Conservation (phyloP, 495 filamentous ascomycete species). For the Schizothecium vesticola region DNA sequence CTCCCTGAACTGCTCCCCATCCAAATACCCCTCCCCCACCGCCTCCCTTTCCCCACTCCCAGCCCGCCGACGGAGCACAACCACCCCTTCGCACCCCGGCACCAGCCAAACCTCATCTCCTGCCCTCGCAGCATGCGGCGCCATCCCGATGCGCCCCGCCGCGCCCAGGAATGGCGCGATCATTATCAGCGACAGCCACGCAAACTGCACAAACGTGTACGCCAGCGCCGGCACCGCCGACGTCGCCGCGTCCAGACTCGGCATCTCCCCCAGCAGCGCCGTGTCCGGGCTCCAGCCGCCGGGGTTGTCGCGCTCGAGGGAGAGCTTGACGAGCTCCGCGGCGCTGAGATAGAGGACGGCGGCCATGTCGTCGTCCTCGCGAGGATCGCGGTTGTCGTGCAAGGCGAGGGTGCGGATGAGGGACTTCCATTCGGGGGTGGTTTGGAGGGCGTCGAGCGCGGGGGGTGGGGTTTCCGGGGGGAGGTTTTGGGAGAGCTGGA, state of each 20-base stretch:
- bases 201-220: background rate
- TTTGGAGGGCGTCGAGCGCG: background rate
- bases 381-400: background rate
- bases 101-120: constrained; percentile 3
- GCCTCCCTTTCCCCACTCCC: too few relatives aligned
- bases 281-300: background rate
- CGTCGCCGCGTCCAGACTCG: background rate
- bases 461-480: background rate
- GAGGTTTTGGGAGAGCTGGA: background rate
- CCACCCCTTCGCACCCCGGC: background rate
- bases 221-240: background rate
- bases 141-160: background rate
- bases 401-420: background rate
- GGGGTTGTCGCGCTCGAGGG: background rate
- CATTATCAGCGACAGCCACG: background rate
- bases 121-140: too few relatives aligned
- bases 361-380: background rate
- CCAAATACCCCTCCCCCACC: too few relatives aligned
- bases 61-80: background rate
- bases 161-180: background rate
- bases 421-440: background rate
- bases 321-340: background rate
- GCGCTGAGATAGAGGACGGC: background rate
- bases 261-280: background rate
- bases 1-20: too few relatives aligned